Conservation (phyloP, 306 rosid species). For the Senna siamea region DNA sequence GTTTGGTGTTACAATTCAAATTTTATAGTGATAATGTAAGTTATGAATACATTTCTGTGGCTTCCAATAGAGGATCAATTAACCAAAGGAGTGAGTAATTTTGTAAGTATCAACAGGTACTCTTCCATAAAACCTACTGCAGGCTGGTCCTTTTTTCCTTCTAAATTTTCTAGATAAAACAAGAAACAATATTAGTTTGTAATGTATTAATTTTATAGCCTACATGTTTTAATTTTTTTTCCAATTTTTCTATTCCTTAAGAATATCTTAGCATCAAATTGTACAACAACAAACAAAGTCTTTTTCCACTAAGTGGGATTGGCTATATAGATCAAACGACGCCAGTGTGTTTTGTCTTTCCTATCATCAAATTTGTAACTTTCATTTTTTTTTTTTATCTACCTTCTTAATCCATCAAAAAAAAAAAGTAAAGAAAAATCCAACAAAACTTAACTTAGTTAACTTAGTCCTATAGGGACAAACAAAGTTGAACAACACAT, state of each 20-base stretch:
- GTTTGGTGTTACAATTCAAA: background rate
- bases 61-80: background rate
- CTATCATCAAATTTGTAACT: background rate
- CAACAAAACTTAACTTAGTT: background rate
- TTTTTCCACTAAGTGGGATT: no score
- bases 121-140: background rate
- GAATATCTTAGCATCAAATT: background rate
- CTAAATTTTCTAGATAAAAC: background rate
- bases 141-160: background rate
- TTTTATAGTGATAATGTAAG: background rate
- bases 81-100: background rate
- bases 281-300: no score
- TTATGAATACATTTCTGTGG: background rate
- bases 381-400: background rate
- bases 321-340: no score
- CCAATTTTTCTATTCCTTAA: background rate
- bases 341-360: no score
- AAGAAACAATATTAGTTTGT: background rate
- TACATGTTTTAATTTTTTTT: background rate
- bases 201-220: no score
- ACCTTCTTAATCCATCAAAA: background rate
- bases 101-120: background rate
- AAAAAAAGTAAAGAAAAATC: background rate
- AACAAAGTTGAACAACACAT: background rate
- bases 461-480: background rate